These are phyloP conservation scores for Asclepias syriaca DNA, from an alignment of 257 asterid species.

Conservation along the genomic window DNA sequence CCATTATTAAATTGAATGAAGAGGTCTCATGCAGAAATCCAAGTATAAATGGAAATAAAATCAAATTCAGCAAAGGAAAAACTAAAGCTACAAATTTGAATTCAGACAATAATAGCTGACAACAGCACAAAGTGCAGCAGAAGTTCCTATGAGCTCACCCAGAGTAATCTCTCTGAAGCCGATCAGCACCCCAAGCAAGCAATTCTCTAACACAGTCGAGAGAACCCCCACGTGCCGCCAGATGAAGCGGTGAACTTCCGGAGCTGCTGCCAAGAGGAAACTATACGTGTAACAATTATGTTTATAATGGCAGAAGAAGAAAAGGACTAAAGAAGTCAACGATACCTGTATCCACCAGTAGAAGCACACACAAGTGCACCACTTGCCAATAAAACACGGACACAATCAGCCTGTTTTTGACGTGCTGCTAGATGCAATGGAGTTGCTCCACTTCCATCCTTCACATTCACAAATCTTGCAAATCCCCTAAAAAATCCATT, in stretches of 20 bases:
- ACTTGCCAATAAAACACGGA: conserved; percentile 47
- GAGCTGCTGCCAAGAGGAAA: conserved; percentile 40
- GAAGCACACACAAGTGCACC: conserved; percentile 80
- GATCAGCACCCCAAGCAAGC: conserved; percentile 83
- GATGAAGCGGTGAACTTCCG: conserved; percentile 80
- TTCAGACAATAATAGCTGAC: not conserved
- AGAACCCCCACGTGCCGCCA: conserved; percentile 82
- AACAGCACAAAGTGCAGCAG: not conserved
- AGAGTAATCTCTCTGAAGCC: conserved; percentile 63
- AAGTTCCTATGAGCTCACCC: conserved; percentile 41
- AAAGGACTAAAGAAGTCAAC: conserved; percentile 1
- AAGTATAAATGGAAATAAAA: not conserved
- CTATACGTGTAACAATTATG: not conserved
- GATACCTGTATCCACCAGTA: conserved; percentile 66
- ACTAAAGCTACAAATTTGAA: not conserved
- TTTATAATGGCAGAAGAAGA: conserved; percentile 8
- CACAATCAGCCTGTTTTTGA: conserved; percentile 57
- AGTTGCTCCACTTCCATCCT: conserved; percentile 77
- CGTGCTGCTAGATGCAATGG: conserved; percentile 89
- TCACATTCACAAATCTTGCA: conserved; percentile 65
- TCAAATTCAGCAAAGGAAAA: not conserved
- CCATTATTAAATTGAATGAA: not conserved
- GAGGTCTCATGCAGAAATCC: not conserved
- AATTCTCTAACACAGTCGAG: conserved; percentile 74
- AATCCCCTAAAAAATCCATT: conserved; percentile 56